A percentile compares a stretch with the other conserved stretches of the same genome.
phyloP scores from a whole-genome alignment of 1,139 yeast genomes.

The Pichia sp. region DNA sequence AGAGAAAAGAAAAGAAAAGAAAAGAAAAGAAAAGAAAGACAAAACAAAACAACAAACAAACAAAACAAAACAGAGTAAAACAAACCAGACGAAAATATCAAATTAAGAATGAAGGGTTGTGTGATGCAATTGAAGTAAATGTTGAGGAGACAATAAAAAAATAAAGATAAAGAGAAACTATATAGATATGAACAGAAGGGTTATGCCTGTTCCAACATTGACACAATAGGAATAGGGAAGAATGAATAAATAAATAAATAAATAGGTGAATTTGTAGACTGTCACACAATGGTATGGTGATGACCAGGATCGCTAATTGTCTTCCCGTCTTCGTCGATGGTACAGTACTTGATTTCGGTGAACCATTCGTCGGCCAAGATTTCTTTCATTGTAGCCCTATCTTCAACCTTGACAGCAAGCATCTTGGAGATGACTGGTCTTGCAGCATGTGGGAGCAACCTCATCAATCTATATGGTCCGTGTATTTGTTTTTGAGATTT shows the following conservation, averaged over 20 bases:
- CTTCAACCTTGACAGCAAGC: conserved; percentile 64
- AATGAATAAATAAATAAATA: background rate
- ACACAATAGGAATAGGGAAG: background rate
- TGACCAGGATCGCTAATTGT: conserved; percentile 49
- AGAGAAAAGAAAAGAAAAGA: too few relatives aligned
- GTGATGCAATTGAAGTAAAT: background rate
- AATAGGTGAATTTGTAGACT: background rate
- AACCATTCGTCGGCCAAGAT: conserved; percentile 81
- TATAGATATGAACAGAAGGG: background rate
- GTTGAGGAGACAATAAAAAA: background rate
- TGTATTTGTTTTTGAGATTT: conserved; percentile 34
- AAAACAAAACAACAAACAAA: background rate
- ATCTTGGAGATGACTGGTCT: conserved; percentile 77
- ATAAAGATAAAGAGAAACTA: background rate
- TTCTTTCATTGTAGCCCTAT: conserved; percentile 74
- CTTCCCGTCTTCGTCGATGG: conserved; percentile 42
- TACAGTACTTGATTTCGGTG: conserved; percentile 49
- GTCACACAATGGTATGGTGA: conserved; percentile 46
- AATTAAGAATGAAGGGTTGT: too few relatives aligned
- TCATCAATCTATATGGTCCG: conserved; percentile 91
- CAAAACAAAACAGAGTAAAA: background rate
- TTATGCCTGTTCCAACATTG: background rate
- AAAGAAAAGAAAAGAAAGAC: background rate
- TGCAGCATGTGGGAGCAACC: conserved; percentile 89
- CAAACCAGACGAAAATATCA: background rate